Base-by-base conservation (phyloP, 2,329 filamentous ascomycete genomes). In the Penicillium sp. region DNA sequence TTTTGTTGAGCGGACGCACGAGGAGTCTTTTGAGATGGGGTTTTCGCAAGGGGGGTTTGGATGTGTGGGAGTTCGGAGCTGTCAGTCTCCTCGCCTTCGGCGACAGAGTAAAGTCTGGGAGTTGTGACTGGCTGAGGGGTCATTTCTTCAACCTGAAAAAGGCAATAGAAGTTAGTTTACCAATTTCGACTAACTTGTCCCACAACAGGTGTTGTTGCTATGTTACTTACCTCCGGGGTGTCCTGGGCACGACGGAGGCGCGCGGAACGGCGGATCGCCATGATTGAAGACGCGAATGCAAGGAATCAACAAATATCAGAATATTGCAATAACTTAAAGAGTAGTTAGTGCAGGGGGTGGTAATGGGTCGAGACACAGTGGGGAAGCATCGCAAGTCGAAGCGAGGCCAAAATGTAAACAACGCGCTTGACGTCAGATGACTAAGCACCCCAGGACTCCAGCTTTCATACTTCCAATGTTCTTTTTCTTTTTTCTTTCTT, bases 21-120 rank as follows among this genome's bases (percentile, higher is more conserved):
- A 42, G 72, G 63, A 15, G 69, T 65, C 57, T 71, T 70, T 37
- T 57, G 54, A 35, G 48, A 15, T 47, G 56, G 51, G 32, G 58
- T 57, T 50, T 63, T 60, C 50, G 65, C 60, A 52, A 63, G 42
- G 52, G 68, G 59, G 38, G 67, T 69, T 56, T 59, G 59, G 54
- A 60, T 34, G 52, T 50, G 13, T 67, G 70, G 57, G 23, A 54
- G 38, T 41, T 71, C 69, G 35, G 71, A 58, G 44, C 64, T 67
- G 13, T 72, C 70, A 57, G 73, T 73, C 54, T 78, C 76, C 48
- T 79, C 77, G 61, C 73, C 69, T 69, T 82, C 79, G 47, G 73
- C 61, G 21, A 82, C 70, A n/a, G 76, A 69, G 18, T 72, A 60
- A 32, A 82, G 75, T 57, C 71, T 75, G 57, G 57, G 50, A 47